Evolutionary conservation across 345 rosid species (phyloP).

Genomic region (Xanthoceras sorbifolium): DNA sequence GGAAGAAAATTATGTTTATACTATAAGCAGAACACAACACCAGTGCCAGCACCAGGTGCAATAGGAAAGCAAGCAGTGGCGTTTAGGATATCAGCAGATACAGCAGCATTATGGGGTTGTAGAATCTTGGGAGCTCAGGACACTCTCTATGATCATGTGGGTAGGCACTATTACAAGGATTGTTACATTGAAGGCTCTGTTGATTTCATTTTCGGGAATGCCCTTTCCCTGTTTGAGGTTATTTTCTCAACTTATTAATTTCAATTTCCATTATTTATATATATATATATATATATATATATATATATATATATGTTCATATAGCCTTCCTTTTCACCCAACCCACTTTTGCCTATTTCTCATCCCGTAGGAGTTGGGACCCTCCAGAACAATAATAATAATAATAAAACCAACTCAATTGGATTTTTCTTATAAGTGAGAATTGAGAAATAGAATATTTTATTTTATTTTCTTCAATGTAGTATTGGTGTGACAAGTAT

Average conservation of each 20-base stretch:
- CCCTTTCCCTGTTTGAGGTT: constrained; percentile 90
- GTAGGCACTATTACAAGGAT: constrained; percentile 94
- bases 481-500: no score
- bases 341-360: background rate
- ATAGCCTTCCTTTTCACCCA: background rate
- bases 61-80: constrained; percentile 94
- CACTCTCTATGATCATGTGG: constrained; percentile 86
- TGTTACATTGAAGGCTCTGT: constrained; percentile 95
- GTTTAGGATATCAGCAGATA: constrained; percentile 85
- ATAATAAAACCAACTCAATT: no score
- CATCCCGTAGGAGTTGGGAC: no score
- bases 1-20: background rate
- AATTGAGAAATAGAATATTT: no score
- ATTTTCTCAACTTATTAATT: background rate
- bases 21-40: constrained; percentile 68
- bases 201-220: constrained; percentile 95
- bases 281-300: no score
- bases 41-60: constrained; percentile 86
- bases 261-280: background rate
- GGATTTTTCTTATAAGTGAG: no score
- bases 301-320: no score
- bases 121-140: constrained; percentile 91
- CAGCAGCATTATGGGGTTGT: constrained; percentile 80
- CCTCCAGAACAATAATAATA: no score
- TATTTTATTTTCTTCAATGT: background rate